Base-by-base conservation (phyloP, 768 basidiomycete species). In the Chlorophyllum brunneum region DNA sequence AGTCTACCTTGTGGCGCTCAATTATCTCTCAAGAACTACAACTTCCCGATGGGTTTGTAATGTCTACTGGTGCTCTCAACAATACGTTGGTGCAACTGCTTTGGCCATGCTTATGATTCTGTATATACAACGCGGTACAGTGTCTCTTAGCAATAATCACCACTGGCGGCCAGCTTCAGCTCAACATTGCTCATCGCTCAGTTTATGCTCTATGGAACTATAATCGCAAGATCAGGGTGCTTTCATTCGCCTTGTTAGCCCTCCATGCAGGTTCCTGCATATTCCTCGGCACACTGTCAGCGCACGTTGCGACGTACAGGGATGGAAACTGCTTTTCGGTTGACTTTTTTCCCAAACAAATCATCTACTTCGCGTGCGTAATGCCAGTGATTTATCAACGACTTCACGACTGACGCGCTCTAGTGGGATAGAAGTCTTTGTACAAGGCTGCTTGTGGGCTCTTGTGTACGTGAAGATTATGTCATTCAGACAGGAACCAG, bases 181-280 rank as follows among this genome's bases (percentile, higher is more conserved):
- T n/a, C n/a, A n/a, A n/a, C n/a, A n/a, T n/a, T n/a, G n/a, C 2
- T 5, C 23, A 5, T 29, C n/a, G 9, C 9, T 11, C 26, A 43
- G 50, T 51, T 7, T 26, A 42, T 16, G 30, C 31, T 5, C n/a
- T 51, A 18, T 51, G 50, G 50, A 24, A 27, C n/a, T 7, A 34
- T 15, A 15, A 43, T 24, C 10, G 6, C 8, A 16, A 20, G 6
- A 43, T 51, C 23, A n/a, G 41, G 22, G 7, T 43, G 5, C 9
- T 51, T 20, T 20, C 42, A 3, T 4, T 33, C n/a, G 1, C 34
- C 2, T 36, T 43, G 5, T 16, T 36, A n/a, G n/a, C n/a, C n/a
- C n/a, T n/a, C n/a, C 15, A 18, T 24, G 16, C 22, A 26, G 6
- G 31, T 9, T 11, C 11, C 9, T 1, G 39, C 23, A 13, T 43